phyloP scores from a whole-genome alignment of 2,329 filamentous ascomycete genomes.

The Diaporthe sp. region DNA sequence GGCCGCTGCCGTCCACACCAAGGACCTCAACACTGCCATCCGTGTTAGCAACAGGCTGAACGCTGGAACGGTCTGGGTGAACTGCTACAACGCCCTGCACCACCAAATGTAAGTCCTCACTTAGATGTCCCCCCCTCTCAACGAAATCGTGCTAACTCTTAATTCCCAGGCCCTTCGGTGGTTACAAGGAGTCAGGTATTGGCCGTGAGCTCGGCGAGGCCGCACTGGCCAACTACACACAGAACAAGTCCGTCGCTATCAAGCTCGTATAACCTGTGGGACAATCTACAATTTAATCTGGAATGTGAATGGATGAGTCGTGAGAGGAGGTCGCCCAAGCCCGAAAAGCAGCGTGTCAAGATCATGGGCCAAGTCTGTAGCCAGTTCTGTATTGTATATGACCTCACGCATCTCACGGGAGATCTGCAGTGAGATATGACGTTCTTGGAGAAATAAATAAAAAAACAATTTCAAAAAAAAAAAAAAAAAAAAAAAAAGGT shows the following conservation, averaged over 20 bases:
- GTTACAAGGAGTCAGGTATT: slow-evolving; percentile 84
- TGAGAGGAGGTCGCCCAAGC: slow-evolving; percentile 15
- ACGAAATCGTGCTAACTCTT: neutral
- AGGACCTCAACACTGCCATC: slow-evolving; percentile 84
- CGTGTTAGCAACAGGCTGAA: slow-evolving; percentile 81
- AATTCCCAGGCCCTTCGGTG: slow-evolving; percentile 68
- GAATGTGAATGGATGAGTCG: neutral
- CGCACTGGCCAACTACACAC: slow-evolving; percentile 76
- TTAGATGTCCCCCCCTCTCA: neutral
- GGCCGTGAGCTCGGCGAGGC: slow-evolving; percentile 82
- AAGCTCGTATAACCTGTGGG: slow-evolving; percentile 28
- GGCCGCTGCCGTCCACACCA: slow-evolving; percentile 87
- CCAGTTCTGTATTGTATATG: slow-evolving; percentile 12
- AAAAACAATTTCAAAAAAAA: neutral
- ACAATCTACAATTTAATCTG: neutral
- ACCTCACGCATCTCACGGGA: neutral
- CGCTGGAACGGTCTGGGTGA: slow-evolving; percentile 77
- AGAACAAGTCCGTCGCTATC: slow-evolving; percentile 65
- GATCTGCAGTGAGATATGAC: slow-evolving; percentile 1
- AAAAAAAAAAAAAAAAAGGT: neutral
- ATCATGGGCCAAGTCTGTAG: neutral
- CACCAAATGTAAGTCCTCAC: slow-evolving; percentile 53
- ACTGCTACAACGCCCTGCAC: slow-evolving; percentile 50
- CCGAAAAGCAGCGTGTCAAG: neutral
- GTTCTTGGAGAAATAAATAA: neutral